Evolutionary conservation across 169 alveolate species (phyloP), one percentile per base, ranked within the genome.

Genomic region (Cyclospora cayetanensis): DNA sequence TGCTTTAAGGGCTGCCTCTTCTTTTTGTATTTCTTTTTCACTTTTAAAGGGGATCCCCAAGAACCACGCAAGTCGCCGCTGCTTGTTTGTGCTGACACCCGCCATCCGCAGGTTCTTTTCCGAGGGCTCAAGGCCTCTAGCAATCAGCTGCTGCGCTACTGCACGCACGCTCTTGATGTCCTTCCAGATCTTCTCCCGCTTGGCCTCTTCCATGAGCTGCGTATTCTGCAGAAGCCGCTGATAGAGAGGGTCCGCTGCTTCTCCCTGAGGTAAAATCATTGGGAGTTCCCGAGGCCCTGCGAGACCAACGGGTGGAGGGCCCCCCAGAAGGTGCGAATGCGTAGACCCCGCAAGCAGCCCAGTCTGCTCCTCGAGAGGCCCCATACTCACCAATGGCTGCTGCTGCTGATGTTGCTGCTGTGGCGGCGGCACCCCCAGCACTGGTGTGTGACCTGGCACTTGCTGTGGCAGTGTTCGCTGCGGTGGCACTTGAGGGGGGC

Each of bases 341-440:
- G n/a, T n/a, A n/a, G n/a, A n/a, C n/a, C n/a, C n/a, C n/a, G n/a
- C n/a, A n/a, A n/a, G n/a, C n/a, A n/a, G n/a, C 11, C 60, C 60
- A 15, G 60, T 46, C 60, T 46, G 60, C 60, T 15, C 0, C 20
- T 46, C 60, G 20, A 46, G 60, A 22, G 60, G 20, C 60, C 60
- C 60, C 25, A 46, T 46, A 22, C 60, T 12, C 60, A 46, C 60
- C 20, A 46, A n/a, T n/a, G n/a, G 70, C 70, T 55, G 70, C 70
- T 55, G 70, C 70, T 55, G 70, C 70, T 55, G 70, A 25, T 55
- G 70, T 12, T 55, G 70, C 70, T 55, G 70, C 70, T 55, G 70
- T 12, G 20, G 27, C 18, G 20, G 70, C 70, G 3, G 70, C 70
- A n/a, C 35, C 70, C 25, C 3, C 70, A 5, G 70, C 70, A n/a